A percentile compares a stretch with the other conserved stretches of the same genome.
These are phyloP conservation scores for Platanus orientalis DNA, from an alignment of 164 flowering plant genomes.

Conservation along the genomic window DNA sequence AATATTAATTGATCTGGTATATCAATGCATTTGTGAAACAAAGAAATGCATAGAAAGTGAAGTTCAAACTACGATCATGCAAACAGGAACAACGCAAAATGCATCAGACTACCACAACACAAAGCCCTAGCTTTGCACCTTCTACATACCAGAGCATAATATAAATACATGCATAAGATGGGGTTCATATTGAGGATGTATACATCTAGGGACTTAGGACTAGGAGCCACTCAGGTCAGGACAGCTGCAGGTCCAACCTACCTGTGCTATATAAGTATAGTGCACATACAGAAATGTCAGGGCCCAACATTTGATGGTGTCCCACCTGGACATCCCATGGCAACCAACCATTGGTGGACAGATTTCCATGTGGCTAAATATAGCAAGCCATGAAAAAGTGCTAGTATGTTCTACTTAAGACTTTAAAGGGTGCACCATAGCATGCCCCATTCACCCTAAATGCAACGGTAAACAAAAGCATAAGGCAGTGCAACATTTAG, in stretches of 20 bases:
- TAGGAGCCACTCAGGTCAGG: background rate
- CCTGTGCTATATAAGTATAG: background rate
- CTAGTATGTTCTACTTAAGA: background rate
- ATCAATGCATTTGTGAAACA: background rate
- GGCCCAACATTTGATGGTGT: background rate
- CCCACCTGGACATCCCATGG: background rate
- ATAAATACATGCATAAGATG: background rate
- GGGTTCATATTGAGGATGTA: background rate
- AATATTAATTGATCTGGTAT: background rate
- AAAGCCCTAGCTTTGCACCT: background rate
- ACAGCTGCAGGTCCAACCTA: background rate
- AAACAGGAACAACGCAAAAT: background rate
- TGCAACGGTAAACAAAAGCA: background rate
- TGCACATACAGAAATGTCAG: background rate
- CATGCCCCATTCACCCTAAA: background rate
- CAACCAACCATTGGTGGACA: background rate
- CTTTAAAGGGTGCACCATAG: background rate
- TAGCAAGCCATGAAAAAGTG: background rate
- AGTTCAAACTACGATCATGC: background rate
- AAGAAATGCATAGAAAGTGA: background rate
- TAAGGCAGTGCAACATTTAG: too few relatives aligned
- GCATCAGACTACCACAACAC: background rate
- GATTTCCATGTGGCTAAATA: background rate
- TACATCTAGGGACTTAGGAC: background rate
- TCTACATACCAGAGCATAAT: background rate